Conservation (phyloP, 345 rosid species). For the Lumnitzera littorea region DNA sequence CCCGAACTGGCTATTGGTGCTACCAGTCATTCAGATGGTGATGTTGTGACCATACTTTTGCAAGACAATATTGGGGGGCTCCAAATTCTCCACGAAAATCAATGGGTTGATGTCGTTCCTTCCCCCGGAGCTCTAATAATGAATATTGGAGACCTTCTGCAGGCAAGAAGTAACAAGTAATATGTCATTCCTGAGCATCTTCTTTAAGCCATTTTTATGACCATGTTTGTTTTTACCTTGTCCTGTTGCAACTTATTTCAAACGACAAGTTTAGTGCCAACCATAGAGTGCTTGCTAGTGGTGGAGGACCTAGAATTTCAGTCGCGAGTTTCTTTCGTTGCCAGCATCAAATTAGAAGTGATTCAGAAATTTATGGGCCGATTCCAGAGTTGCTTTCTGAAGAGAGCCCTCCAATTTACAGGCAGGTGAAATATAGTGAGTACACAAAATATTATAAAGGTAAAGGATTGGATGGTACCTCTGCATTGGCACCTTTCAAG, state of each 20-base stretch:
- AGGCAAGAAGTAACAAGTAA: constrained; percentile 14
- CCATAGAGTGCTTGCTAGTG: constrained; percentile 30
- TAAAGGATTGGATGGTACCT: constrained; percentile 23
- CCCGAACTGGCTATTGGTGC: constrained; percentile 34
- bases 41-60: constrained; percentile 29
- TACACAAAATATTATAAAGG: constrained; percentile 11
- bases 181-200: constrained; percentile 1
- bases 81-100: constrained; percentile 31
- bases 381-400: constrained; percentile 32
- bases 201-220: not conserved
- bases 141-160: constrained; percentile 31
- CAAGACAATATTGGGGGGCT: constrained; percentile 50
- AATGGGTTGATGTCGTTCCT: constrained; percentile 33
- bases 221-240: not conserved
- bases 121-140: constrained; percentile 20
- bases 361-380: constrained; percentile 25
- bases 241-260: constrained; percentile 20
- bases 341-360: not conserved
- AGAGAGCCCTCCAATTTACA: constrained; percentile 28
- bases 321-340: constrained; percentile 29
- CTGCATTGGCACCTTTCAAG: constrained; percentile 15
- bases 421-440: constrained; percentile 17
- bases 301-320: constrained; percentile 26
- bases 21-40: constrained; percentile 20
- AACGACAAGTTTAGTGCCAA: constrained; percentile 34